Conservation (phyloP, 768 basidiomycete species). For the Tremella fuciformis region DNA sequence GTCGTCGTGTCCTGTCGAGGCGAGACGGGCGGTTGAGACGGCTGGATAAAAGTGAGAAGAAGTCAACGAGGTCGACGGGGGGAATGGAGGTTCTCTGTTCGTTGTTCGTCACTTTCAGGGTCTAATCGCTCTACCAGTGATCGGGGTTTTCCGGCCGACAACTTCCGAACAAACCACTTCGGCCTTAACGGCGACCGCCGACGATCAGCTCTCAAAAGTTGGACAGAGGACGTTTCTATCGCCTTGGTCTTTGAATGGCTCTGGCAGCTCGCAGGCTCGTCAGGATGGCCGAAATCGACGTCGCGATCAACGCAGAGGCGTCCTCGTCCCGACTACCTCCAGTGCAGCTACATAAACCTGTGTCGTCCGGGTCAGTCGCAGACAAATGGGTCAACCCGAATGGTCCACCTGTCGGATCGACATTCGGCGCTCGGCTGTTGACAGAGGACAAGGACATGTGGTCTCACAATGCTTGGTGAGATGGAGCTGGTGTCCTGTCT, state of each 20-base stretch:
- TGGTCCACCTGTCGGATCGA: slow-evolving; percentile 42
- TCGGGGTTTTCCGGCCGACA: slow-evolving; percentile 22
- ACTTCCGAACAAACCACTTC: slow-evolving; percentile 9
- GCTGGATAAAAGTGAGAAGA: slow-evolving; percentile 3
- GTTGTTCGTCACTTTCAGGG: slow-evolving; percentile 10
- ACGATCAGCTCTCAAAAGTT: background rate
- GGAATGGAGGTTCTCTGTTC: slow-evolving; percentile 5
- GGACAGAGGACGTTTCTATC: background rate
- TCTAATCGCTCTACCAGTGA: background rate
- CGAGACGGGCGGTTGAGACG: background rate
- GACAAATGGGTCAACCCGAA: slow-evolving; percentile 45
- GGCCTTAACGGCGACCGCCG: background rate
- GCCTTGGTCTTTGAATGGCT: background rate
- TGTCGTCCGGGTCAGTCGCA: slow-evolving; percentile 17
- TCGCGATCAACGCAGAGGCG: background rate
- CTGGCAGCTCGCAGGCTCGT: background rate
- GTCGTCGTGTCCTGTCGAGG: background rate
- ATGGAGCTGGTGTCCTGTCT: background rate
- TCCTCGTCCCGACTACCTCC: background rate
- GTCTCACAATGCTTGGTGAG: slow-evolving; percentile 59
- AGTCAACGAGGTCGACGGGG: background rate
- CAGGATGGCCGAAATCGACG: background rate
- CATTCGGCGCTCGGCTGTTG: slow-evolving; percentile 46
- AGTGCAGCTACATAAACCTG: too few relatives aligned
- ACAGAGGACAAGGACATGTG: slow-evolving; percentile 44